Percentiles rank a stretch among this genome's conserved stretches.
Conservation (phyloP, 176 grass and related monocot genomes). For the Phyllostachys edulis region DNA sequence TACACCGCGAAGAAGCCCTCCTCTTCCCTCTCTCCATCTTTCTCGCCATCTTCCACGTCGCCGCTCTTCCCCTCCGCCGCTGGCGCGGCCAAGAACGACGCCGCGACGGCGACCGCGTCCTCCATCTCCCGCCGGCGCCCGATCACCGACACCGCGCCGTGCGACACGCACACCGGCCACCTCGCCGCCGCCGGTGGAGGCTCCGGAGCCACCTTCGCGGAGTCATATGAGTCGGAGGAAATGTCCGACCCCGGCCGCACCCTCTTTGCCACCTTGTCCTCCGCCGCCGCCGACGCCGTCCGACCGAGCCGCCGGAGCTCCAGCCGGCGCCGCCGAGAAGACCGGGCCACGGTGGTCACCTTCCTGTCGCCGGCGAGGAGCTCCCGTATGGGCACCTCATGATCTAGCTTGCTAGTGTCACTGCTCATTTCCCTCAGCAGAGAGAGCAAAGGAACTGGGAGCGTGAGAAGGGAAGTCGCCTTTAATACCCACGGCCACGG, state of each 20-base stretch:
- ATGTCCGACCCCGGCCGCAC: not conserved
- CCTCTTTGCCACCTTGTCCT: slow-evolving; percentile 19
- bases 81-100: not conserved
- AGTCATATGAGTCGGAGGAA: not conserved
- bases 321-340: slow-evolving; percentile 14
- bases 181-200: not conserved
- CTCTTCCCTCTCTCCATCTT: not conserved
- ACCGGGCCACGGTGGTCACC: not conserved
- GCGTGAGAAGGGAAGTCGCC: not conserved
- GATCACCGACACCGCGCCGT: slow-evolving; percentile 43
- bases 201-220: slow-evolving; percentile 18
- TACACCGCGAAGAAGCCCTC: slow-evolving; percentile 56
- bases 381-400: not conserved
- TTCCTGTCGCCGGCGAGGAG: not conserved
- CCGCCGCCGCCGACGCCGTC: not conserved
- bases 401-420: slow-evolving; percentile 18
- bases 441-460: not conserved
- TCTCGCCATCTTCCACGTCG: not conserved
- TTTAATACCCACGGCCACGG: slow-evolving; percentile 36
- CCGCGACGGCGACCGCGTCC: slow-evolving; percentile 45
- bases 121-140: slow-evolving; percentile 51
- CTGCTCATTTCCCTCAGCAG: slow-evolving; percentile 17
- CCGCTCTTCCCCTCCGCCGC: not conserved
- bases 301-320: slow-evolving; percentile 12
- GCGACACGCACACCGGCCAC: slow-evolving; percentile 28